Base-by-base conservation (phyloP, 2,329 filamentous ascomycete genomes). In the Cladorrhinum sp. region DNA sequence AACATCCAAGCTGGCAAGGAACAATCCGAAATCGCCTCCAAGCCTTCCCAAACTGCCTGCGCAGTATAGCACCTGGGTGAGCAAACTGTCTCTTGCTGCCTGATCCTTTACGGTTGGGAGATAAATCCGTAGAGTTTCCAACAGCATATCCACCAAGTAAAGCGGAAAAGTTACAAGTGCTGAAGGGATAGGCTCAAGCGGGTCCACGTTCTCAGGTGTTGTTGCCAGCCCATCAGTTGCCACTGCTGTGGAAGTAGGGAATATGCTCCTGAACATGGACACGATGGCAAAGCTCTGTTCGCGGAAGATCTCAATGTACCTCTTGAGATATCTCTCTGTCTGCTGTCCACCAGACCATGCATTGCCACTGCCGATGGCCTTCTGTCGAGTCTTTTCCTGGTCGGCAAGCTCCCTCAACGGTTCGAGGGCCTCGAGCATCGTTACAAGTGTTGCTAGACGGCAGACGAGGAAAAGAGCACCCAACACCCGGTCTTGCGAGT, bases 281-380 rank as follows among this genome's bases (percentile, higher is more conserved):
- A 98, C 86, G 62, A 98, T 96, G 49, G 89, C 90, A 73, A 99
- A 99, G 72, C 91, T 96, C 75, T 99, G 95, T 75, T 99, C 95
- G 56, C 95, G 89, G 73, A 98, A 98, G 25, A 99, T 92, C 72
- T 99, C 95, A 68, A 99, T 91, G 74, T 96, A 99, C 52, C 93
- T 85, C 74, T 98, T 99, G 49, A 99, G 78, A 69, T 92, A 99
- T 55, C 92, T 85, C 74, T 98, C 95, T 1, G 93, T 97, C 73
- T 98, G 95, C 70, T 96, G 92, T 0, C 93, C 93, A 1, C 85
- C 85, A 2, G 83, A 85, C 84, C 83, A 89, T 36, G 75, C 71
- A 45, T 73, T 73, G 8, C 75, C 74, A 22, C 72, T 71, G 5
- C 73, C 69, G 13, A 74, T 71, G 32, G 79, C 74, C 59, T 73